Conservation (phyloP, 2,329 filamentous ascomycete species). For the Claviceps sp. region DNA sequence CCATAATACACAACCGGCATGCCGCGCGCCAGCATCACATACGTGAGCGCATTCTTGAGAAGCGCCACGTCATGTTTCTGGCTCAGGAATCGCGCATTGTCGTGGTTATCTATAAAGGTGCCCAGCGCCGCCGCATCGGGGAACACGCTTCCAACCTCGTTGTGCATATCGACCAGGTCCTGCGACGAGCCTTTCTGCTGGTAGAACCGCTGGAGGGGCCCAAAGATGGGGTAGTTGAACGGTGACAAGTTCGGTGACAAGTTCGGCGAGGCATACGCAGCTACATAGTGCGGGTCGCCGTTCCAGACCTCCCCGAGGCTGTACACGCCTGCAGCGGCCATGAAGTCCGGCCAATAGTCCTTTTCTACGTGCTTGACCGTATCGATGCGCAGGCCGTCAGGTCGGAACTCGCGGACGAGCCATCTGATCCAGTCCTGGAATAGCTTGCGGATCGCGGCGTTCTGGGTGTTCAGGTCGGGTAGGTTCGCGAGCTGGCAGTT, state of each 20-base stretch:
- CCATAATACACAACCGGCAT: constrained; percentile 54
- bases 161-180: constrained; percentile 25
- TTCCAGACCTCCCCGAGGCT: constrained; percentile 47
- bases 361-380: constrained; percentile 49
- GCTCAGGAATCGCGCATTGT: constrained; percentile 39
- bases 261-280: constrained; percentile 32
- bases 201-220: constrained; percentile 26
- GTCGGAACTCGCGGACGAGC: constrained; percentile 45
- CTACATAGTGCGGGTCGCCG: constrained; percentile 35
- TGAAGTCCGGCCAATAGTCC: constrained; percentile 43
- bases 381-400: constrained; percentile 49
- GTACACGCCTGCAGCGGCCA: constrained; percentile 41
- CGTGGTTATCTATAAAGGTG: constrained; percentile 46
- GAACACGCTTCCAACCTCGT: constrained; percentile 22
- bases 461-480: constrained; percentile 47
- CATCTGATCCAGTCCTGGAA: constrained; percentile 45
- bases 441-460: constrained; percentile 30
- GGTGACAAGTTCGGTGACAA: constrained; percentile 32
- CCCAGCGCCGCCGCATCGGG: constrained; percentile 32
- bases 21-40: constrained; percentile 46
- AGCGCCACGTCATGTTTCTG: constrained; percentile 38
- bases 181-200: constrained; percentile 24
- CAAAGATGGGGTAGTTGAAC: constrained; percentile 45
- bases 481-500: constrained; percentile 44
- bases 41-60: constrained; percentile 47